Percentiles rank a stretch among this genome's conserved stretches.
Evolutionary conservation across 208 protist genomes (phyloP).

Genomic region (Balamuthia mandrillaris): DNA sequence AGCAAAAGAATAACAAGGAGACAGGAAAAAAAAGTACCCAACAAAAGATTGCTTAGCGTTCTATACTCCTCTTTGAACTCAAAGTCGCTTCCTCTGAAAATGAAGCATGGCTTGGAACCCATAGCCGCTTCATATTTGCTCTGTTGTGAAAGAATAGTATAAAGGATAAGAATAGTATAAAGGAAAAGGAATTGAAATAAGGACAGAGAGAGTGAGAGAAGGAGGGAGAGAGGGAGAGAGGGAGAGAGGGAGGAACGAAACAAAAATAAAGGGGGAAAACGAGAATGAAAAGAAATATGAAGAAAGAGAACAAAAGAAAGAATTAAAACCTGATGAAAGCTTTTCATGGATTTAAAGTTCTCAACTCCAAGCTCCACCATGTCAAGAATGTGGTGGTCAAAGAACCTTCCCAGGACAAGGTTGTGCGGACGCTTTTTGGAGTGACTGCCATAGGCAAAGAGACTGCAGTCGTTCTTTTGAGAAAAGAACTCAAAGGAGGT

Average conservation of each 20-base stretch:
- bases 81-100: slow-evolving; percentile 70
- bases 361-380: slow-evolving; percentile 72
- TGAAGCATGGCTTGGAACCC: slow-evolving; percentile 71
- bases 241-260: neutral
- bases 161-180: neutral
- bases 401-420: slow-evolving; percentile 70
- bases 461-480: slow-evolving; percentile 55
- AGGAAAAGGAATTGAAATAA: neutral
- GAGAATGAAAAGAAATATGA: neutral
- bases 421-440: slow-evolving; percentile 77
- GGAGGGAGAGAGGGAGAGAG: neutral
- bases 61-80: slow-evolving; percentile 57
- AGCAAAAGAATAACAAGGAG: neutral
- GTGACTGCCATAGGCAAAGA: slow-evolving; percentile 68
- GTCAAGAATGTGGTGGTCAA: slow-evolving; percentile 69
- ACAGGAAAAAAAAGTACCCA: slow-evolving; percentile 20
- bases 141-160: neutral
- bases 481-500: slow-evolving; percentile 71
- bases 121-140: neutral
- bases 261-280: no score
- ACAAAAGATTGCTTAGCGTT: slow-evolving; percentile 54
- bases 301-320: neutral
- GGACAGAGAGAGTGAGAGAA: neutral
- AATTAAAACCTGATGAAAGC: slow-evolving; percentile 10
- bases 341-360: slow-evolving; percentile 46